A percentile compares a stretch with the other conserved stretches of the same genome.
Conservation (phyloP, 2,329 filamentous ascomycete genomes). For the Talaromyces verruculosus region DNA sequence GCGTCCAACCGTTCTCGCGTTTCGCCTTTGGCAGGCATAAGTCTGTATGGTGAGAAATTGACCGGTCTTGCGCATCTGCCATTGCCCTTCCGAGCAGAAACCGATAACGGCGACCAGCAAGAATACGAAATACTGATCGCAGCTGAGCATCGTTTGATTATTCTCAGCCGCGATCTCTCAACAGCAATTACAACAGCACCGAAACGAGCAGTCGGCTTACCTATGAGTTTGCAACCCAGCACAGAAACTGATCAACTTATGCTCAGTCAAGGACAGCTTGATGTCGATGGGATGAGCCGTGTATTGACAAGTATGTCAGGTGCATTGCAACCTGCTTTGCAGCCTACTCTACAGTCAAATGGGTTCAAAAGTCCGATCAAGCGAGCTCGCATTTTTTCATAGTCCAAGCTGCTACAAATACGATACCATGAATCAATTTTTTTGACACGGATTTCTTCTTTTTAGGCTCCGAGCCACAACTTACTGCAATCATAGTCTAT, state of each 20-base stretch:
- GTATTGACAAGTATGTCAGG: conserved; percentile 46
- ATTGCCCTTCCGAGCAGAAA: conserved; percentile 28
- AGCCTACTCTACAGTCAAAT: conserved; percentile 24
- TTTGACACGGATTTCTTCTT: too few relatives aligned
- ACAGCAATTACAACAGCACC: background rate
- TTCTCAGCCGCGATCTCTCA: conserved; percentile 29
- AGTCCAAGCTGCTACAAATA: conserved; percentile 13
- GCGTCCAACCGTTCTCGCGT: conserved; percentile 42
- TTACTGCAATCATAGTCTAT: conserved; percentile 21
- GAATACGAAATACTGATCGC: conserved; percentile 43
- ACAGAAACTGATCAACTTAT: conserved; percentile 42
- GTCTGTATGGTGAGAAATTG: conserved; percentile 43
- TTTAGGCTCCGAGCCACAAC: too few relatives aligned
- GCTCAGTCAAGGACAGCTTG: conserved; percentile 46
- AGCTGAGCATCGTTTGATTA: conserved; percentile 43
- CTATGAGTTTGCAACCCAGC: conserved; percentile 25
- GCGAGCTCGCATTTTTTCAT: conserved; percentile 38
- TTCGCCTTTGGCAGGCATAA: conserved; percentile 40
- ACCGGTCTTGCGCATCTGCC: conserved; percentile 42
- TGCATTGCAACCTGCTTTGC: conserved; percentile 27
- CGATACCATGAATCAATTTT: conserved; percentile 10
- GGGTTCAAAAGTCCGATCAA: conserved; percentile 40
- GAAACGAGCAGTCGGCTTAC: background rate
- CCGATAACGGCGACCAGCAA: conserved; percentile 26
- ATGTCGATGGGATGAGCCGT: conserved; percentile 50